These are phyloP conservation scores for Podila horticola DNA, from an alignment of 192 early-diverging fungal species.

Conservation along the genomic window DNA sequence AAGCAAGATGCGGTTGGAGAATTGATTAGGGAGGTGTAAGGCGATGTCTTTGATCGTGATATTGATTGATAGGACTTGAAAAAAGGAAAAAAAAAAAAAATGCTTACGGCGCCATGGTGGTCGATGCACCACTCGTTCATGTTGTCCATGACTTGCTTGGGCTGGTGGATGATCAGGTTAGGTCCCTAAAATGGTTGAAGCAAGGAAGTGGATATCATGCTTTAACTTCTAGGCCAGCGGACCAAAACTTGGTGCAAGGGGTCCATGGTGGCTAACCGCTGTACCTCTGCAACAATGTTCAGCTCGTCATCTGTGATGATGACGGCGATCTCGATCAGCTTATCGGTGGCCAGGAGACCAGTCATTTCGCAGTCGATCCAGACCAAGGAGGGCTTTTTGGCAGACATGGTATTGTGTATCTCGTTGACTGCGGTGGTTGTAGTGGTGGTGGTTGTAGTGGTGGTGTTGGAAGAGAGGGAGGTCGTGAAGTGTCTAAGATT, in stretches of 20 bases:
- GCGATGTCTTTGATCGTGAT: neutral
- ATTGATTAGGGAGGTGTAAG: neutral
- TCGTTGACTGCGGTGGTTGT: neutral
- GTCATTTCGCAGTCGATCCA: conserved; percentile 94
- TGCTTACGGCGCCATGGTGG: conserved; percentile 82
- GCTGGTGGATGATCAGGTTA: conserved; percentile 78
- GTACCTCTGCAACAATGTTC: conserved; percentile 80
- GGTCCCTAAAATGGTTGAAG: conserved; percentile 57
- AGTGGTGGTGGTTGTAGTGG: neutral
- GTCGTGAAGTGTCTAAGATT: neutral
- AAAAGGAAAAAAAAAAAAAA: conserved; percentile 6
- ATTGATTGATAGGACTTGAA: neutral
- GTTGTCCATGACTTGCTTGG: conserved; percentile 76
- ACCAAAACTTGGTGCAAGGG: neutral
- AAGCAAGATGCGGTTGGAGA: neutral
- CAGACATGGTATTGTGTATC: neutral
- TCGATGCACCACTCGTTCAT: conserved; percentile 94
- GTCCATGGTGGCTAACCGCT: neutral
- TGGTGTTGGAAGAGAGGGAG: neutral
- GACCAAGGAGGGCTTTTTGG: conserved; percentile 68
- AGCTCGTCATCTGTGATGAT: conserved; percentile 91
- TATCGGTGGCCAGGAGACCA: conserved; percentile 75
- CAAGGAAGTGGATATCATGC: neutral
- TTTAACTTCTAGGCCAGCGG: neutral
- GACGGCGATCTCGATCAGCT: conserved; percentile 90